These are phyloP conservation scores for Synchytrium microbalum DNA, from an alignment of 371 early-diverging fungal species.

Conservation along the genomic window DNA sequence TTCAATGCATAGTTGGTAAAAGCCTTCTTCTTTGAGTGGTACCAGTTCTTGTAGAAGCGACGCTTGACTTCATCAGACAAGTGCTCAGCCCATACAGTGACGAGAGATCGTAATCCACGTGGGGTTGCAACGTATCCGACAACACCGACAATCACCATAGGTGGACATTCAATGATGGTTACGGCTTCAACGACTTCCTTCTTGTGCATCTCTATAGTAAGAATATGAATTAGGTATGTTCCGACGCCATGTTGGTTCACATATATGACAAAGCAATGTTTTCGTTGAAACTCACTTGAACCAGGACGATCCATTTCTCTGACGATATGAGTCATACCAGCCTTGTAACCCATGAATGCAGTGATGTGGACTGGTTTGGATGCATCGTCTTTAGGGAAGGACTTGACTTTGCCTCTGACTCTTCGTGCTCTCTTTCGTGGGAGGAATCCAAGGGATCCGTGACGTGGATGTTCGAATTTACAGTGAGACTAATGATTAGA, in stretches of 20 bases:
- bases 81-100: slow-evolving; percentile 99
- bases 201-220: slow-evolving; percentile 85
- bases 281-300: slow-evolving; percentile 59
- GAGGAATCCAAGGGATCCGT: slow-evolving; percentile 91
- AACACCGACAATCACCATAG: slow-evolving; percentile 97
- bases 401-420: slow-evolving; percentile 94
- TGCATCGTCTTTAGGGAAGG: slow-evolving; percentile 98
- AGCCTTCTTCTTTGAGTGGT: slow-evolving; percentile 98
- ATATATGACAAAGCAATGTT: background rate
- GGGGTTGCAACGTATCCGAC: slow-evolving; percentile 99
- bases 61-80: slow-evolving; percentile 96
- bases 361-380: slow-evolving; percentile 96
- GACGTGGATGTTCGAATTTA: slow-evolving; percentile 58
- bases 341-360: slow-evolving; percentile 99
- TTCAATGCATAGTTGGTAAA: slow-evolving; percentile 98
- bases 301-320: slow-evolving; percentile 97
- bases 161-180: slow-evolving; percentile 98
- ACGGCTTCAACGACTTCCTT: slow-evolving; percentile 99
- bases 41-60: slow-evolving; percentile 99
- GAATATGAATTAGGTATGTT: slow-evolving; percentile 1
- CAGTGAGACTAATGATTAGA: slow-evolving; percentile 58
- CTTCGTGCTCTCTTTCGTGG: slow-evolving; percentile 96
- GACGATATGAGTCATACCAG: slow-evolving; percentile 99
- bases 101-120: slow-evolving; percentile 92
- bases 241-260: background rate